Evolutionary conservation across 495 filamentous ascomycete species (phyloP).

Genomic region (Penicillium paxilli): DNA sequence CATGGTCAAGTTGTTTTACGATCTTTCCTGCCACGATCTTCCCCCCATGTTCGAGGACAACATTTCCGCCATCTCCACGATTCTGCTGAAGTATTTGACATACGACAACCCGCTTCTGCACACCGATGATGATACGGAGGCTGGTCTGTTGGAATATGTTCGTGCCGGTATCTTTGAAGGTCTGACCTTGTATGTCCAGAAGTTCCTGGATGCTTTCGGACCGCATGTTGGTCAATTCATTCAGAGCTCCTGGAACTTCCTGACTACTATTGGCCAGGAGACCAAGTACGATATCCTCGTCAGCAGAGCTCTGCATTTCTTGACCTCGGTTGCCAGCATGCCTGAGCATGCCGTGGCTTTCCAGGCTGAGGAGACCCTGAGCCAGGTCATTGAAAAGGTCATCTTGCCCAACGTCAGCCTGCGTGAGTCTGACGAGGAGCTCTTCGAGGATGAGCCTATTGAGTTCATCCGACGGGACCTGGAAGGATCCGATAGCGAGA

Average conservation of each 20-base stretch:
- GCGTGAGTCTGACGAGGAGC: conserved; percentile 87
- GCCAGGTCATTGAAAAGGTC: conserved; percentile 89
- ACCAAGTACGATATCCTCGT: conserved; percentile 95
- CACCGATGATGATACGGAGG: conserved; percentile 83
- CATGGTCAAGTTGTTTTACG: conserved; percentile 87
- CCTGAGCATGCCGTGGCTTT: conserved; percentile 78
- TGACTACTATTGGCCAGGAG: conserved; percentile 81
- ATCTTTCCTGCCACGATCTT: conserved; percentile 94
- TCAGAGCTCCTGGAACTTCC: conserved; percentile 82
- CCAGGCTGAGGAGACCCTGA: conserved; percentile 71
- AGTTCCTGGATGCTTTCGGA: conserved; percentile 92
- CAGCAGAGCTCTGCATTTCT: conserved; percentile 88
- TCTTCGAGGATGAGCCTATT: conserved; percentile 98
- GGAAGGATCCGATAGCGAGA: conserved; percentile 95
- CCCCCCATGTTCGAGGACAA: conserved; percentile 91
- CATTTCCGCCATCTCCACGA: conserved; percentile 66
- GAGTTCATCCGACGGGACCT: conserved; percentile 96
- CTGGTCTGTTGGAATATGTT: conserved; percentile 77
- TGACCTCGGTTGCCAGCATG: conserved; percentile 83
- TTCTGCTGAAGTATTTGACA: conserved; percentile 89
- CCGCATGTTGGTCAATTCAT: conserved; percentile 77
- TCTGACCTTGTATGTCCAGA: conserved; percentile 81
- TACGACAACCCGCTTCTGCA: conserved; percentile 82
- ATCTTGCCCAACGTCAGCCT: conserved; percentile 89
- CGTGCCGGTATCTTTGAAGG: conserved; percentile 92